phyloP scores from a whole-genome alignment of 1,284 basidiomycete genomes.

The Microbotryum saponariae region DNA sequence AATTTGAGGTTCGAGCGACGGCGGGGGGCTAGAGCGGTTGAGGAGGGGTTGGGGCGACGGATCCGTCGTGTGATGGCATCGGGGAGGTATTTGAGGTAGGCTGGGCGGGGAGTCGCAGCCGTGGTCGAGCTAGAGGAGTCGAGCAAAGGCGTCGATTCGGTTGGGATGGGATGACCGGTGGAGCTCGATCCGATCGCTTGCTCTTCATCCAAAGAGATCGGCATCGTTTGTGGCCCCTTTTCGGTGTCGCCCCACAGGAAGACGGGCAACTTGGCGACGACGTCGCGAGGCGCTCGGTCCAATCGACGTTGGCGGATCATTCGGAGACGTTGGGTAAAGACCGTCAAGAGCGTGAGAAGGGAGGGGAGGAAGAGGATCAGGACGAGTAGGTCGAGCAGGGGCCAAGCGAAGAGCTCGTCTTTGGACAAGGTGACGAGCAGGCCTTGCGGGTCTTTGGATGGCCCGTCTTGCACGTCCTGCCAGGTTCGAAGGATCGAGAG shows the following conservation, averaged over 20 bases:
- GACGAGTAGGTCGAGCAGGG: slow-evolving; percentile 49
- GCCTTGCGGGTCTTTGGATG: too few relatives aligned
- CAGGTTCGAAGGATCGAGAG: slow-evolving; percentile 38
- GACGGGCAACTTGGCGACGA: slow-evolving; percentile 67
- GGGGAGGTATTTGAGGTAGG: slow-evolving; percentile 4
- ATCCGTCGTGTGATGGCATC: not conserved
- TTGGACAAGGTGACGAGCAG: slow-evolving; percentile 15
- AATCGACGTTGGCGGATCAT: slow-evolving; percentile 63
- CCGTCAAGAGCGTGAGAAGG: slow-evolving; percentile 66
- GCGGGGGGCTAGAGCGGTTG: not conserved
- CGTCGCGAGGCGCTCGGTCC: slow-evolving; percentile 68
- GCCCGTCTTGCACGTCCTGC: slow-evolving; percentile 20
- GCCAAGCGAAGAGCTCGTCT: slow-evolving; percentile 11
- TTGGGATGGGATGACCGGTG: not conserved
- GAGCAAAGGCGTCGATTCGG: slow-evolving; percentile 20
- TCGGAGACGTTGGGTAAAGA: slow-evolving; percentile 69
- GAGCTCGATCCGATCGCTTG: slow-evolving; percentile 9
- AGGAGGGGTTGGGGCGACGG: not conserved
- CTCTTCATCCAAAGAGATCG: slow-evolving; percentile 35
- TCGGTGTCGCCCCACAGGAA: slow-evolving; percentile 66
- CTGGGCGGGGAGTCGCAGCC: not conserved
- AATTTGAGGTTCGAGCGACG: slow-evolving; percentile 5
- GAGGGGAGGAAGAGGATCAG: slow-evolving; percentile 72
- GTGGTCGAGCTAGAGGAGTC: not conserved
- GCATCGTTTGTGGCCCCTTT: slow-evolving; percentile 54